Percentiles rank a stretch among this genome's conserved stretches.
Evolutionary conservation across 2,329 filamentous ascomycete species (phyloP).

Genomic region (Ceratocystis papillata): DNA sequence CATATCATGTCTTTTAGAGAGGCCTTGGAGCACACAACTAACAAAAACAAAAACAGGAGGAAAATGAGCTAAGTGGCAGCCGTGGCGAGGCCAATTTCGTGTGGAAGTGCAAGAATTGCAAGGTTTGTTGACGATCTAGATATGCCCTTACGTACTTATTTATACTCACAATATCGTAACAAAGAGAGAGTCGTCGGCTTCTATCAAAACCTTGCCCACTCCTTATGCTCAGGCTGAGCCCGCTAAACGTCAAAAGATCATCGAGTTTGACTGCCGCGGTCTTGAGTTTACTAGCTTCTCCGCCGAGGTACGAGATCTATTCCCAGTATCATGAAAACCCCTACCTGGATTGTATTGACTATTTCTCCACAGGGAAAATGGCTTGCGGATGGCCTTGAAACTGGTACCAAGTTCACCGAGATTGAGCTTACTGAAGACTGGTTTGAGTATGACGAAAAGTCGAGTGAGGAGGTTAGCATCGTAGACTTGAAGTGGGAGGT

Average conservation of each 20-base stretch:
- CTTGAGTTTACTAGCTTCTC: constrained; percentile 87
- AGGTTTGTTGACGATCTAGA: constrained; percentile 43
- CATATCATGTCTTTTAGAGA: background rate
- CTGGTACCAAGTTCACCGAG: constrained; percentile 65
- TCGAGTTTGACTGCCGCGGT: constrained; percentile 89
- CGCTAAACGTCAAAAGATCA: constrained; percentile 63
- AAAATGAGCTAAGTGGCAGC: constrained; percentile 82
- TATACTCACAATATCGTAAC: background rate
- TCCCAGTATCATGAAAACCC: background rate
- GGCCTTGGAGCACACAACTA: background rate
- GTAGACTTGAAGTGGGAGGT: constrained; percentile 84
- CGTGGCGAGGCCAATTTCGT: constrained; percentile 97
- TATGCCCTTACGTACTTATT: background rate
- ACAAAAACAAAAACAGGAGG: constrained; percentile 48
- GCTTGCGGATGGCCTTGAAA: constrained; percentile 72
- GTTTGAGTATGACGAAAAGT: constrained; percentile 97
- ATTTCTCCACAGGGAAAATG: constrained; percentile 60
- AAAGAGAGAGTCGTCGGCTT: constrained; percentile 74
- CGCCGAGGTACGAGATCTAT: constrained; percentile 54
- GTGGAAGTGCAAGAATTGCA: constrained; percentile 99
- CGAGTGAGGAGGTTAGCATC: constrained; percentile 81
- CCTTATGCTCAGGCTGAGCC: constrained; percentile 62
- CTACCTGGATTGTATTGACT: constrained; percentile 14
- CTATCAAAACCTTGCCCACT: constrained; percentile 62
- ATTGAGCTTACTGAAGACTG: constrained; percentile 87